phyloP scores from a whole-genome alignment of 2,329 filamentous ascomycete species.

The Fusarium torulosum region DNA sequence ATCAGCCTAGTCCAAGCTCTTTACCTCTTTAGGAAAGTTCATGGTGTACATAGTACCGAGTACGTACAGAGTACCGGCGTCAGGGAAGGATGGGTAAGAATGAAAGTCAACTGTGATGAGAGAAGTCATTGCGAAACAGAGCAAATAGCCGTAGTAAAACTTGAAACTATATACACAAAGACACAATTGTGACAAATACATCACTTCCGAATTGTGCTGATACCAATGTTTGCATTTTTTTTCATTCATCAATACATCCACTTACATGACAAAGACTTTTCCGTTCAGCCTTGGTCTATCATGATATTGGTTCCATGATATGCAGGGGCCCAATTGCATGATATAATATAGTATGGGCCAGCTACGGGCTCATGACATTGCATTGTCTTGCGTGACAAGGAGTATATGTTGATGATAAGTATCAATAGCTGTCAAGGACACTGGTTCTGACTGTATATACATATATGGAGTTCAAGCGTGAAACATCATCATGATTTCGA shows the following conservation, averaged over 20 bases:
- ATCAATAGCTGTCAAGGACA: neutral
- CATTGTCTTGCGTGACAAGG: too few relatives aligned
- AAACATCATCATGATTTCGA: conserved; percentile 1
- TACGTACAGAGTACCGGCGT: conserved; percentile 6
- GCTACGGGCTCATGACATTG: too few relatives aligned
- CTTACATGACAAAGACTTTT: too few relatives aligned
- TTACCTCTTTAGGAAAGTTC: conserved; percentile 44
- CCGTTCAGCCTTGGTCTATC: conserved; percentile 10
- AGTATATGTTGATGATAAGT: too few relatives aligned
- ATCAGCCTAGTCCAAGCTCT: conserved; percentile 42
- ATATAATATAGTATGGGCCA: neutral
- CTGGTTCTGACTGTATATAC: neutral
- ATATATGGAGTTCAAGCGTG: neutral
- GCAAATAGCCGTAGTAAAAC: neutral
- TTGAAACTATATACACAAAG: neutral
- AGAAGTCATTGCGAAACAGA: neutral
- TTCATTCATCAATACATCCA: neutral
- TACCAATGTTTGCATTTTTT: neutral
- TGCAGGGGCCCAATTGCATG: conserved; percentile 23
- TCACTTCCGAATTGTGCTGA: neutral
- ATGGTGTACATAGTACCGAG: neutral
- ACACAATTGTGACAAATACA: neutral
- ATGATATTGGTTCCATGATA: conserved; percentile 6
- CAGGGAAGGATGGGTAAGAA: conserved; percentile 4
- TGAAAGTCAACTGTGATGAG: neutral